Evolutionary conservation across 2,329 filamentous ascomycete genomes (phyloP).

Genomic region (Didymella sp.): DNA sequence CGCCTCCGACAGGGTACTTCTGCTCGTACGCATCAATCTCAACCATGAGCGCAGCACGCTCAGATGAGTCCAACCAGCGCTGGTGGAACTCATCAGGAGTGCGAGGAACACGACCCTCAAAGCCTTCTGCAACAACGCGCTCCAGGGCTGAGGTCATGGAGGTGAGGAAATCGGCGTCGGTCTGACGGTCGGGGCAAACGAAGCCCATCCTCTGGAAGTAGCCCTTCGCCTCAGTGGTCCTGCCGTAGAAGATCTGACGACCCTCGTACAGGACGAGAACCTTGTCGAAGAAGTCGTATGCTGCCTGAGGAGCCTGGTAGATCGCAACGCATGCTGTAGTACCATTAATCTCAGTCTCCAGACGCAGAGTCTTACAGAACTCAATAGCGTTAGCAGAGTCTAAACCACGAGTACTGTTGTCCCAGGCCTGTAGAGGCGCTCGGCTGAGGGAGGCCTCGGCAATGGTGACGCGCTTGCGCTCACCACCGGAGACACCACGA

Average conservation of each 20-base stretch:
- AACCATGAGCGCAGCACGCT: conserved; percentile 53
- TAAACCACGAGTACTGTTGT: conserved; percentile 76
- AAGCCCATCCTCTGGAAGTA: conserved; percentile 79
- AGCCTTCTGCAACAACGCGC: conserved; percentile 55
- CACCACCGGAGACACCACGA: conserved; percentile 76
- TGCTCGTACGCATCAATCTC: conserved; percentile 57
- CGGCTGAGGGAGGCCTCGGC: conserved; percentile 76
- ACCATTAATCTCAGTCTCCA: conserved; percentile 71
- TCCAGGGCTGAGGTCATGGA: conserved; percentile 68
- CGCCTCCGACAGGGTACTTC: conserved; percentile 55
- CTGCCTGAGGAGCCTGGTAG: conserved; percentile 73
- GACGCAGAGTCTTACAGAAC: conserved; percentile 73
- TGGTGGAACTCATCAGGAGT: conserved; percentile 59
- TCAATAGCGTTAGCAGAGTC: conserved; percentile 79
- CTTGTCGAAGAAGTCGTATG: conserved; percentile 75
- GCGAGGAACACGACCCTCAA: conserved; percentile 55
- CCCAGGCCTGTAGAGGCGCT: conserved; percentile 74
- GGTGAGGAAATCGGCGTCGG: conserved; percentile 78
- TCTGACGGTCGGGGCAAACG: conserved; percentile 73
- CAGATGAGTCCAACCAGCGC: conserved; percentile 62
- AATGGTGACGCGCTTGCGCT: conserved; percentile 82
- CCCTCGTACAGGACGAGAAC: conserved; percentile 72
- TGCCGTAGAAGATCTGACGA: conserved; percentile 75
- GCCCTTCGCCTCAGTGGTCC: conserved; percentile 65
- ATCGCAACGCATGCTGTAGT: conserved; percentile 74